Evolutionary conservation across 257 asterid species (phyloP), one percentile per base, ranked within the genome.

Genomic region (Solanum clarkiae): DNA sequence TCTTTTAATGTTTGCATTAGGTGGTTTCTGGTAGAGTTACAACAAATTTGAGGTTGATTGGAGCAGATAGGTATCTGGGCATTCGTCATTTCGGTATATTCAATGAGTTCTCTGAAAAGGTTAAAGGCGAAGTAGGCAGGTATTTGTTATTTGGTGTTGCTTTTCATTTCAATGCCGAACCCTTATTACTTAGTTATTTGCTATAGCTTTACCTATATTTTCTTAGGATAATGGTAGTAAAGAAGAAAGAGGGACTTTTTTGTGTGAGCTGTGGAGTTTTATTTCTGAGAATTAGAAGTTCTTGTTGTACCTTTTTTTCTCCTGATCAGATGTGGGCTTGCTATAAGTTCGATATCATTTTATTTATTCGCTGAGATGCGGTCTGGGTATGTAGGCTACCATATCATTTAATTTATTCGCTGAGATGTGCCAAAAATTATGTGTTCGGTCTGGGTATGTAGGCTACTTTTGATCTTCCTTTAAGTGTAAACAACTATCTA

Each of bases 61-160:
- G 84, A 53, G 89, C 90, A 10, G 86, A 85, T 88, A 91, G 89
- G 63, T 75, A 86, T 85, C 77, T 84, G 74, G 85, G 85, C 69
- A 87, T 91, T 80, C 97, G 98, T 56, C 90, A 94, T 59, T 94
- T 93, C 89, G 87, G 98, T 75, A 93, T 92, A 51, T 86, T 95
- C 57, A 92, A 90, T 85, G 97, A 95, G 74, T 90, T 95, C 88
- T 94, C 98, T 56, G 86, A 92, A 85, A 93, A 93, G 86, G 60
- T 95, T 81, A 95, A 91, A 89, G 97, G 93, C 8, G 96, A 94
- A 89, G 88, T 90, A 54, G 89, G 88, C 18, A 92, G 92, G 98
- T 92, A 89, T 63, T 81, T 81, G 22, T 13, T 63, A 22, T 22
- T 80, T 18, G 12, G 1, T 82, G 14, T 79, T 51, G 10, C 65